phyloP scores from a whole-genome alignment of 305 asterid species.

The Solanum hybrid region DNA sequence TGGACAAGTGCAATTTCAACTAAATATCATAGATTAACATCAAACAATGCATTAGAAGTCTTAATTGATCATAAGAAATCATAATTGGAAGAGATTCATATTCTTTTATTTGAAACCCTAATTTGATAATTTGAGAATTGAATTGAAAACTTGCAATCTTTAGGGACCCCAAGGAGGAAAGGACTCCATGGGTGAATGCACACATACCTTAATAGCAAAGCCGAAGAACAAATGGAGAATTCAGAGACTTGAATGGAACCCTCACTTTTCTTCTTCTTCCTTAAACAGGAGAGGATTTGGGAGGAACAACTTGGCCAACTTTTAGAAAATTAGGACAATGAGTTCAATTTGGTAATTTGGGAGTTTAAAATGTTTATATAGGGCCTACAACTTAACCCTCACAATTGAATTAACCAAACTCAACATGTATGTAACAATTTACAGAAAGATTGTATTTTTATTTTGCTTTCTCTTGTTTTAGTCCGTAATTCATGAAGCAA shows the following conservation, averaged over 20 bases:
- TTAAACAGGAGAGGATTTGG: not conserved
- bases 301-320: not conserved
- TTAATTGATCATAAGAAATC: not conserved
- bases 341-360: not conserved
- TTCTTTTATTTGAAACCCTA: not conserved
- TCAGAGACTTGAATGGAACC: not conserved
- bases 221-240: not conserved
- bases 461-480: too few species aligned
- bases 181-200: not conserved
- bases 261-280: not conserved
- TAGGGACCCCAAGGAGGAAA: not conserved
- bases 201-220: not conserved
- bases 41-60: not conserved
- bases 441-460: too few species aligned
- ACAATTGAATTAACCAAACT: too few species aligned
- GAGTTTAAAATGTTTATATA: too few species aligned
- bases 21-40: not conserved
- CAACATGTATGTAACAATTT: too few species aligned
- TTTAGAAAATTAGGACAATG: not conserved
- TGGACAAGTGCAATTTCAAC: not conserved
- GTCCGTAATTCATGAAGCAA: too few species aligned
- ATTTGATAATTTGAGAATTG: not conserved
- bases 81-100: not conserved
- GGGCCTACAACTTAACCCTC: too few species aligned
- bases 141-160: not conserved